Evolutionary conservation across 768 basidiomycete species (phyloP), one percentile per base, ranked within the genome.

Genomic region (Amanita polypyramis): DNA sequence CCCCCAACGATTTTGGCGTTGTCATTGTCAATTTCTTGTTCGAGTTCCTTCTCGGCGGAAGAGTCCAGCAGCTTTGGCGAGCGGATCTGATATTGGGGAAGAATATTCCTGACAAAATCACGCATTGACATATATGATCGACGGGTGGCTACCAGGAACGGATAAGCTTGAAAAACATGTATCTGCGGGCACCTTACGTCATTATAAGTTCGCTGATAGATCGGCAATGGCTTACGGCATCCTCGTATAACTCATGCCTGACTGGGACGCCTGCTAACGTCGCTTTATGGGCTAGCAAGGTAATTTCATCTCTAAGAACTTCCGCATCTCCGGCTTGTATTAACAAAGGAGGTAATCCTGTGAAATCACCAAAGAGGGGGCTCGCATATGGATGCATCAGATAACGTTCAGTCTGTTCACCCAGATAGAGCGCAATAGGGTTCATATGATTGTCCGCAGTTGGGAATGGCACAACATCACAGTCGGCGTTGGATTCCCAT

Each of bases 371-470:
- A 56, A 99, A 99, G 12, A 99, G 69, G 0, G 91, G 95, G 51
- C 89, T 93, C 8, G 86, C 95, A 56, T 99, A 99, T 8, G 95
- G 95, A 62, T 99, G 93, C 0, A 93, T 97, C 39, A 97, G 69
- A 60, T 90, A 95, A 51, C 81, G 70, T 56, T 85, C 78, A 54
- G 85, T 75, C 33, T 77, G 68, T 53, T 81, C 84, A 12, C 94
- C 95, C 10, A 98, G 80, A 59, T 97, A 96, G 57, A 94, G 83
- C n/a, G 80, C 78, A 45, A 99, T 84, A 1, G 95, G 95, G 60
- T 98, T 88, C 58, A 97, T 73, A 61, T 94, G 92, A 58, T 91
- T 88, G 50, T 82, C 82, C 33, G 75, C 69, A 1, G 73, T 66
- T 4, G 88, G 88, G 41, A 73, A 72, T 2, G 87, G 83, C 1